Base-by-base conservation (phyloP, 257 asterid species). In the Solanum megistacrolobum region DNA sequence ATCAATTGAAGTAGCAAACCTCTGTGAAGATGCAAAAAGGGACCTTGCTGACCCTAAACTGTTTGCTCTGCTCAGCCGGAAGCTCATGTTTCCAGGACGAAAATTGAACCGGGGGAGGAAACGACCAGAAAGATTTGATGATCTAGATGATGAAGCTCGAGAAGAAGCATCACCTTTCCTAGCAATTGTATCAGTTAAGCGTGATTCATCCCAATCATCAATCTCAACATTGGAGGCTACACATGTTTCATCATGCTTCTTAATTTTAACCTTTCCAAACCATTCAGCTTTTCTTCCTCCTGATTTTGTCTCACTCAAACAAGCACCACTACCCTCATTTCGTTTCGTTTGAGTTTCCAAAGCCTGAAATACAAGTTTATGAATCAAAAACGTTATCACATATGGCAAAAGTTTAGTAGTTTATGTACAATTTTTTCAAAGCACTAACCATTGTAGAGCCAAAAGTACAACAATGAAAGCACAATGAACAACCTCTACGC, bases 71-170 rank as follows among this genome's bases (percentile, higher is more conserved):
- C 90, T 86, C 35, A 95, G 91, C 87, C 96, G 93, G 89, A 92
- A 95, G 92, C 98, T 94, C 87, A 91, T 87, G 94, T 95, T 94
- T 83, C 98, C 96, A 88, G 98, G 98, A 90, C 90, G 91, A 87
- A 92, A 91, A 89, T 90, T 91, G 87, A 94, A 91, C 81, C 98
- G 98, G 74, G 99, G 93, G 90, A 92, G 90, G 83, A 93, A 93
- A 75, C 93, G 92, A 90, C 92, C 91, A 14, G 97, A 88, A 86
- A 92, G 91, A 87, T 94, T 94, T 38, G 86, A 89, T 87, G 93
- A 91, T 82, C 92, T 84, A 41, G 98, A 92, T 36, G 96, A 89
- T 69, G 90, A 90, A 85, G 82, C 92, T 83, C 92, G 90, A 55
- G 95, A 92, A 55, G 92, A 90, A 90, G 93, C 73, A 74, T 88